Evolutionary conservation across 176 grass and related monocot species (phyloP).

Genomic region (Paspalum vaginatum): DNA sequence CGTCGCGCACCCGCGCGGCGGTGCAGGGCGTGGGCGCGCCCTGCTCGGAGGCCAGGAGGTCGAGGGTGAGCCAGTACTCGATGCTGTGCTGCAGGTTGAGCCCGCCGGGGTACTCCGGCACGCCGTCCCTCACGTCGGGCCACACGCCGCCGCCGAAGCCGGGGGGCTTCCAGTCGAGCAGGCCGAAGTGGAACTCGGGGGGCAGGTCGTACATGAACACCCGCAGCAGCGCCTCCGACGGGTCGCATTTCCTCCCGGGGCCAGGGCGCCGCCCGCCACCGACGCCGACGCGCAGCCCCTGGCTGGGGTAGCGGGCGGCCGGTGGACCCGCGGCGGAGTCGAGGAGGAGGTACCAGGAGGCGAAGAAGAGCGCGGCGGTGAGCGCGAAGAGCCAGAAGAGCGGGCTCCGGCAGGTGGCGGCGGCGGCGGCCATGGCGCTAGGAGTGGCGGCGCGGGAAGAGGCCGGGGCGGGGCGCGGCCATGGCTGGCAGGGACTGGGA

Average conservation of each 20-base stretch:
- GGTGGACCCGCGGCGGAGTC: slow-evolving; percentile 41
- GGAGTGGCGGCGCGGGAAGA: background rate
- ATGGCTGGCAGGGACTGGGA: background rate
- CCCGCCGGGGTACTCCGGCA: slow-evolving; percentile 83
- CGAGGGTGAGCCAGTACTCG: slow-evolving; percentile 96
- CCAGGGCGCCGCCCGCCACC: background rate
- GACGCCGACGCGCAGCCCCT: background rate
- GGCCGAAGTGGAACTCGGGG: slow-evolving; percentile 88
- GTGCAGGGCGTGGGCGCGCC: slow-evolving; percentile 61
- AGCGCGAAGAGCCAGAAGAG: slow-evolving; percentile 54
- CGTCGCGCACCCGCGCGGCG: slow-evolving; percentile 63
- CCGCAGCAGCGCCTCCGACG: slow-evolving; percentile 57
- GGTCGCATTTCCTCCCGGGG: slow-evolving; percentile 46
- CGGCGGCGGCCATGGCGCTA: slow-evolving; percentile 37
- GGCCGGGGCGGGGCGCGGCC: slow-evolving; percentile 21
- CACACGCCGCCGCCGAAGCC: slow-evolving; percentile 48
- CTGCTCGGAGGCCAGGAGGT: slow-evolving; percentile 82
- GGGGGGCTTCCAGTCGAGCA: slow-evolving; percentile 68
- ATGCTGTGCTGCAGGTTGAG: slow-evolving; percentile 99
- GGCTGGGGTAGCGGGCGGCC: background rate
- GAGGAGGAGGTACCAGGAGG: slow-evolving; percentile 71
- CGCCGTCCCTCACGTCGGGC: slow-evolving; percentile 64
- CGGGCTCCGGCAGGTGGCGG: slow-evolving; percentile 43
- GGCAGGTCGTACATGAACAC: slow-evolving; percentile 96
- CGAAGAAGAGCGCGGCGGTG: slow-evolving; percentile 58